Base-by-base conservation (phyloP, 495 filamentous ascomycete genomes). In the Hyaloscypha finlandica region DNA sequence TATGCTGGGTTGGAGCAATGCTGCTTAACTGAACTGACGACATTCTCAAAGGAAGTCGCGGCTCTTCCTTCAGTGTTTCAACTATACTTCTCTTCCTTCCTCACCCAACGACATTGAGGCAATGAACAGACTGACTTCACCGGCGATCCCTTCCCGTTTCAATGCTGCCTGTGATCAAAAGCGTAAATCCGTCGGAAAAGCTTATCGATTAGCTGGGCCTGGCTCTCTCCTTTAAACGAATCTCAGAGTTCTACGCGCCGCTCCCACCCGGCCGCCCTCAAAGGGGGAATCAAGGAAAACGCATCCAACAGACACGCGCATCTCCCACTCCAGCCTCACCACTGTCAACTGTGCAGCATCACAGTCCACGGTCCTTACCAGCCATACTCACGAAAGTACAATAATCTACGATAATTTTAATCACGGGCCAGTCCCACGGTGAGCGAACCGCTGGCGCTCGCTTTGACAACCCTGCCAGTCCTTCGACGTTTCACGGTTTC, bases 401-500 rank as follows among this genome's bases (percentile, higher is more conserved):
- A 33, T 37, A 56, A 48, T 59, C 31, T 32, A 20, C 19, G 32
- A 37, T 59, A 20, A 32, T 37, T 22, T 59, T 8, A 20, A 9
- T 37, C 54, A 11, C 57, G 9, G 42, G 22, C 11, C 60, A 54
- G 35, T 20, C 37, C 29, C 59, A 39, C 42, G n/a, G 25, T 31
- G 53, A 66, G 51, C 54, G 63, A 39, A 42, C 63, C 59, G 33
- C 39, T 60, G 55, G 53, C 63, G 39, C 48, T 58, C 63, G 67
- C 64, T 59, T 69, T 68, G 70, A 65, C 70, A 67, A 67, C 66
- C 66, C 59, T 67, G 52, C 48, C 53, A 4, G 30, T 61, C 60
- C 42, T 35, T 61, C 67, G 64, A 70, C 65, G 67, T 73, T 73
- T 73, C 71, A 70, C 63, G 32, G 20, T 73, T 73, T 73, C 71